Percentiles rank a stretch among this genome's conserved stretches.
Conservation (phyloP, 2,329 filamentous ascomycete species). For the Arthrobotrys sphaeroides region DNA sequence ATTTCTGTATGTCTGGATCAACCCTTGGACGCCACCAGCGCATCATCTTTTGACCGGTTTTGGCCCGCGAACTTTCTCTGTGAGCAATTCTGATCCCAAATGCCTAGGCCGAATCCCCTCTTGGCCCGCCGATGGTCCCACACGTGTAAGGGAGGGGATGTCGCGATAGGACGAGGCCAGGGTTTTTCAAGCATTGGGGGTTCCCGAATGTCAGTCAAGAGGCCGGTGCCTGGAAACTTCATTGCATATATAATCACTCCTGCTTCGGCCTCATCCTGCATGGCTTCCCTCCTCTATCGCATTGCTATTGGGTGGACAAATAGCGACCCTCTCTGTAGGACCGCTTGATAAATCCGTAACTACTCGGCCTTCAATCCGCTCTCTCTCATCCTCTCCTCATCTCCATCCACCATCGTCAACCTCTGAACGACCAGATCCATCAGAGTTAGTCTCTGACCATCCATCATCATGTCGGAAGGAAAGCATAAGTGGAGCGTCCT, state of each 20-base stretch:
- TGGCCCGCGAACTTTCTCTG: neutral
- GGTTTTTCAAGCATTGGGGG: neutral
- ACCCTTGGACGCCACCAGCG: conserved; percentile 10
- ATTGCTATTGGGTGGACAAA: conserved; percentile 8
- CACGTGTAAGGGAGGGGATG: conserved; percentile 30
- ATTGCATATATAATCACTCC: conserved; percentile 33
- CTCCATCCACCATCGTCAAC: neutral
- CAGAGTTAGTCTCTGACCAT: neutral
- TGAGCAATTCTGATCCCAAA: conserved; percentile 26
- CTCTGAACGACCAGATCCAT: neutral
- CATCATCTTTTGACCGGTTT: neutral
- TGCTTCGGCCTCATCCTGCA: conserved; percentile 9
- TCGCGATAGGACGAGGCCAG: conserved; percentile 40
- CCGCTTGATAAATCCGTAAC: conserved; percentile 9
- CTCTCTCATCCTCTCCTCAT: neutral
- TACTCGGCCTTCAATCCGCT: conserved; percentile 20
- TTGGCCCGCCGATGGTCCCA: conserved; percentile 20
- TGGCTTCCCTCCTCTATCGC: conserved; percentile 9
- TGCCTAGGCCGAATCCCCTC: conserved; percentile 6
- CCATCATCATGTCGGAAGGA: conserved; percentile 31
- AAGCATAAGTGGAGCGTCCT: conserved; percentile 32
- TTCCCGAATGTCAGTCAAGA: conserved; percentile 34
- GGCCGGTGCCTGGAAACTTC: conserved; percentile 37
- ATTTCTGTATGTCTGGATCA: neutral
- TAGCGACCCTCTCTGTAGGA: neutral